Evolutionary conservation across 225 moss, liverwort and hornwort genomes (phyloP).

Genomic region (Antitrichia curtipendula): DNA sequence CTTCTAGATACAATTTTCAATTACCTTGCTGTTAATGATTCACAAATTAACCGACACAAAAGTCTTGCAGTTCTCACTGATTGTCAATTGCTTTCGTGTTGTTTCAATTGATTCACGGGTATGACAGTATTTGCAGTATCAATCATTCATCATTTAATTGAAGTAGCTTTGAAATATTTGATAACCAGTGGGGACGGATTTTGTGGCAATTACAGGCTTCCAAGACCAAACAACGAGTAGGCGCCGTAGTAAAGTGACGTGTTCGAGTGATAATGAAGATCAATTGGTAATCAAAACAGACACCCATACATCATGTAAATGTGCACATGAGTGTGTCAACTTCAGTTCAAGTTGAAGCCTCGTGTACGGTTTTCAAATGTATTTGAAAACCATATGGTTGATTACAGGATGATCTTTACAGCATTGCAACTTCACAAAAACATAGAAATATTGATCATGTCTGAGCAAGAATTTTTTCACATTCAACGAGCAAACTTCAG

Average conservation of each 20-base stretch:
- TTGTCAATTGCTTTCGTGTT: background rate
- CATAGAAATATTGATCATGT: background rate
- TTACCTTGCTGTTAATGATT: background rate
- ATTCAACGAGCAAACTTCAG: background rate
- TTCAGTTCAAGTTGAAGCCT: background rate
- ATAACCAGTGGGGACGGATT: background rate
- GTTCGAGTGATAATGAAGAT: background rate
- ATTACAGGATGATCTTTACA: background rate
- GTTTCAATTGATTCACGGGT: background rate
- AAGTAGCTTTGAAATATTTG: background rate
- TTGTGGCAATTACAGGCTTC: background rate
- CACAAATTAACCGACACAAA: background rate
- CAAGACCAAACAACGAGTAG: background rate
- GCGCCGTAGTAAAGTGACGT: background rate
- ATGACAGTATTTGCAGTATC: background rate
- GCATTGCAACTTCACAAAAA: background rate
- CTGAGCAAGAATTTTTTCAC: background rate
- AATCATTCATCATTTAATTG: background rate
- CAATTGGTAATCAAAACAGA: background rate
- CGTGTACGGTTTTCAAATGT: background rate
- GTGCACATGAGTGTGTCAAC: background rate
- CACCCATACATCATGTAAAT: background rate
- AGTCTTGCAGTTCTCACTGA: background rate
- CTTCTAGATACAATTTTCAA: background rate
- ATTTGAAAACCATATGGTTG: too few relatives aligned